Evolutionary conservation across 2,329 filamentous ascomycete species (phyloP), one percentile per base, ranked within the genome.

Genomic region (Alternaria arborescens): DNA sequence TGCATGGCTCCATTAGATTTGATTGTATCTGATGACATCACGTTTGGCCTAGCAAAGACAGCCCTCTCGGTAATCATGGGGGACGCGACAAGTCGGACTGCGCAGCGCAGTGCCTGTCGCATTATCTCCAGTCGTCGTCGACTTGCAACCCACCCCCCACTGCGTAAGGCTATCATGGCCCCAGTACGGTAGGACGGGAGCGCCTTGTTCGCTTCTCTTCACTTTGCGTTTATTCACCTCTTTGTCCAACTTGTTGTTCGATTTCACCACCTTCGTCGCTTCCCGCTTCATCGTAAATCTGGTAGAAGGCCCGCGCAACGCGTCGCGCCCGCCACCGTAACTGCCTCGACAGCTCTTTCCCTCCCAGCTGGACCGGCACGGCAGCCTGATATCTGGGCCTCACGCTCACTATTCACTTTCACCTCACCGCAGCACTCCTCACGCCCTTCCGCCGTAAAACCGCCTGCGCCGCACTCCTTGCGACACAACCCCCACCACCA

Each of bases 1-100:
- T 30, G 42, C 22, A 47, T 47, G 41, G 16, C 40, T 55, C 59
- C 16, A 52, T 58, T 55, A 63, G 43, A 24, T 51, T 55, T 24
- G 34, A 55, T 60, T 48, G 42, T 30, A 42, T 20, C 18, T 20
- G 40, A 59, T 66, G 55, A 61, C 61, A 53, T 61, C 58, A 63
- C 54, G 34, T 57, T 48, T 40, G 32, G 60, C 60, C 48, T 53
- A 41, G 52, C 50, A 28, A 36, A 46, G 41, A 16, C n/a, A 44
- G 60, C 44, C 30, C 62, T 66, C 66, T 68, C 64, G 65, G 64
- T 65, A 66, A 62, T 18, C 14, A 34, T 64, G 56, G 48, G 41
- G 55, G 48, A 55, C 55, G 52, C 61, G 59, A 51, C 38, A 42
- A 41, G 28, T 52, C 32, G 50, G 46, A 50, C 20, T 38, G 30